Conservation (phyloP, 1,284 basidiomycete genomes). For the Ganoderma sp. region DNA sequence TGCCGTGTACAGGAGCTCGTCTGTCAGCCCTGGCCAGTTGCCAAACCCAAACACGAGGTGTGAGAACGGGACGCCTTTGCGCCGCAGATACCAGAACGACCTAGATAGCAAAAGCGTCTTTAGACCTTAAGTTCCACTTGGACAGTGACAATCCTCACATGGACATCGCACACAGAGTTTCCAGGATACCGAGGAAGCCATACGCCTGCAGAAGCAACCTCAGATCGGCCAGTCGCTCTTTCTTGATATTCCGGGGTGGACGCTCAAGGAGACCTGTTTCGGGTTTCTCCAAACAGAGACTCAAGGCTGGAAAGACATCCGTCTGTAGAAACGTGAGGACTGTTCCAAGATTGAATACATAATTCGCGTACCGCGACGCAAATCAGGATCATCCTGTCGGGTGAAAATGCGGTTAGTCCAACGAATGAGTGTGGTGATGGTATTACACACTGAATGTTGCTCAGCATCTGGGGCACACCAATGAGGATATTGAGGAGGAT, state of each 20-base stretch:
- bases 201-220: constrained; percentile 66
- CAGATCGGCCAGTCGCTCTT: constrained; percentile 53
- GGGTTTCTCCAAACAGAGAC: constrained; percentile 57
- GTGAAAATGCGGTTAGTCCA: not conserved
- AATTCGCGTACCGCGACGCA: constrained; percentile 48
- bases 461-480: constrained; percentile 55
- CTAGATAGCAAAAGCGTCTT: constrained; percentile 31
- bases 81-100: constrained; percentile 61
- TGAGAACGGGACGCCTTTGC: constrained; percentile 58
- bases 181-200: constrained; percentile 62
- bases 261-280: constrained; percentile 58
- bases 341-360: not conserved
- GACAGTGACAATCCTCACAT: constrained; percentile 45
- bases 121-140: not conserved
- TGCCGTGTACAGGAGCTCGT: constrained; percentile 49
- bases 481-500: constrained; percentile 58
- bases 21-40: constrained; percentile 42
- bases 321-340: constrained; percentile 48
- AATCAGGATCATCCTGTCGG: constrained; percentile 56
- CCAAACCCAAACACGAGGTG: constrained; percentile 58
- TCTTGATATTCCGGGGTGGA: constrained; percentile 65
- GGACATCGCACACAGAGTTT: constrained; percentile 56
- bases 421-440: not conserved
- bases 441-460: constrained; percentile 49
- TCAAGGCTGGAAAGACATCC: constrained; percentile 54